Conservation (phyloP, 495 filamentous ascomycete species). For the Talaromyces nanjingensis region DNA sequence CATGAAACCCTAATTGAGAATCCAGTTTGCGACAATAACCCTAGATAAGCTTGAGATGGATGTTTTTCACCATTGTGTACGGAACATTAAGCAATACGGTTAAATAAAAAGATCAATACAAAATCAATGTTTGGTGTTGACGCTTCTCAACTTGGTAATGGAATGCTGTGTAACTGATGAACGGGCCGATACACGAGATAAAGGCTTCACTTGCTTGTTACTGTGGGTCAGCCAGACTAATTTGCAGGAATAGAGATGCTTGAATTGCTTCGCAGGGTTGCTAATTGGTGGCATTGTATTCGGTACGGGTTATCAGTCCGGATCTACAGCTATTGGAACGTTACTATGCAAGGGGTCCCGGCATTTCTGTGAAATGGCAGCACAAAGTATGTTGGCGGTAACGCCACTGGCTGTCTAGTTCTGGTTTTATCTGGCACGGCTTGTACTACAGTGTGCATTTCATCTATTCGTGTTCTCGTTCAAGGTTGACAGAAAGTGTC, state of each 20-base stretch:
- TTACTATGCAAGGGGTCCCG: not conserved
- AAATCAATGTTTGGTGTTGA: not conserved
- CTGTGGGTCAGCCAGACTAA: not conserved
- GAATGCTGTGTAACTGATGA: not conserved
- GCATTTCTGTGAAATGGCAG: not conserved
- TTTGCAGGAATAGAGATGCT: not conserved
- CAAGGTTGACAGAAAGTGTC: not conserved
- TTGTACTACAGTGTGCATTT: not conserved
- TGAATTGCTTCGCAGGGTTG: not conserved
- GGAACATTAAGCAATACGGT: not conserved
- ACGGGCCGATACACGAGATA: not conserved
- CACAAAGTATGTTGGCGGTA: not conserved
- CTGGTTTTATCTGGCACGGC: not conserved
- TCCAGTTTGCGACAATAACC: not conserved
- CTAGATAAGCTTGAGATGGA: not conserved
- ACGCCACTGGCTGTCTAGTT: not conserved
- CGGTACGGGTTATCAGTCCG: not conserved
- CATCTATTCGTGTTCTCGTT: not conserved
- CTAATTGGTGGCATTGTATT: not conserved
- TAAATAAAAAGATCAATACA: not conserved
- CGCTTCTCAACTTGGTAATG: not conserved
- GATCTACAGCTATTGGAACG: not conserved
- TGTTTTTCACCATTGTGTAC: not conserved
- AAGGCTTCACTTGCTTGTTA: not conserved
- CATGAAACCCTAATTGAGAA: not conserved